Evolutionary conservation across 371 early-diverging fungal species (phyloP).

Genomic region (Rhizopus sp.): DNA sequence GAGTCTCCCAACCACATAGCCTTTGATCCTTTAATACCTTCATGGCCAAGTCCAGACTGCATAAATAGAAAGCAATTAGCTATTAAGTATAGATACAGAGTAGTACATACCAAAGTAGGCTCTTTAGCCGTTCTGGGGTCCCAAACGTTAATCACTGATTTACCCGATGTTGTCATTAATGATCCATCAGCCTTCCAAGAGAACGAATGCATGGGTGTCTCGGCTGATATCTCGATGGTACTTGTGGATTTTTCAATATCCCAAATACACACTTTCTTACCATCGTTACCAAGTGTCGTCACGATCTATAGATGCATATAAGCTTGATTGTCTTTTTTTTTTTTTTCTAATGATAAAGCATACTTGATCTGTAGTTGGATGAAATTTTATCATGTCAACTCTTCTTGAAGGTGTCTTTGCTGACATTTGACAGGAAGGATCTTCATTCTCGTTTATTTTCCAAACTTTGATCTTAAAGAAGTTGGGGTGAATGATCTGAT

Average conservation of each 20-base stretch:
- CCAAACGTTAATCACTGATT: conserved; percentile 55
- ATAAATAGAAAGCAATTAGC: background rate
- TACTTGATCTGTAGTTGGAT: conserved; percentile 61
- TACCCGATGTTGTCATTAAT: conserved; percentile 59
- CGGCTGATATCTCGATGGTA: conserved; percentile 9
- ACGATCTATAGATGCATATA: conserved; percentile 23
- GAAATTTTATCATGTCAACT: conserved; percentile 53
- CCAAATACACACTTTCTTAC: conserved; percentile 67
- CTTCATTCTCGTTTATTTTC: conserved; percentile 8
- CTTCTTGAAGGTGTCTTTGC: conserved; percentile 39
- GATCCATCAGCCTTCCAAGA: conserved; percentile 69
- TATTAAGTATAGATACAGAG: background rate
- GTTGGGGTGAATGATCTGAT: background rate
- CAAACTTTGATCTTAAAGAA: conserved; percentile 4
- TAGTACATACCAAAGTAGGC: conserved; percentile 17
- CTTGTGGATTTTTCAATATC: conserved; percentile 52
- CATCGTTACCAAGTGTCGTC: conserved; percentile 39
- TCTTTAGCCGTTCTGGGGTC: conserved; percentile 58
- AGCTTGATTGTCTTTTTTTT: background rate
- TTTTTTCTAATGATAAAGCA: background rate
- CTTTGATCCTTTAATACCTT: conserved; percentile 68
- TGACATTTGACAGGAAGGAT: conserved; percentile 3
- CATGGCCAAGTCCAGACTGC: conserved; percentile 54
- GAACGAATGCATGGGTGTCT: conserved; percentile 50
- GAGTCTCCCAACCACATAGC: conserved; percentile 69